Conservation (phyloP, 1,284 basidiomycete species). For the Malassezia yamatoensis region DNA sequence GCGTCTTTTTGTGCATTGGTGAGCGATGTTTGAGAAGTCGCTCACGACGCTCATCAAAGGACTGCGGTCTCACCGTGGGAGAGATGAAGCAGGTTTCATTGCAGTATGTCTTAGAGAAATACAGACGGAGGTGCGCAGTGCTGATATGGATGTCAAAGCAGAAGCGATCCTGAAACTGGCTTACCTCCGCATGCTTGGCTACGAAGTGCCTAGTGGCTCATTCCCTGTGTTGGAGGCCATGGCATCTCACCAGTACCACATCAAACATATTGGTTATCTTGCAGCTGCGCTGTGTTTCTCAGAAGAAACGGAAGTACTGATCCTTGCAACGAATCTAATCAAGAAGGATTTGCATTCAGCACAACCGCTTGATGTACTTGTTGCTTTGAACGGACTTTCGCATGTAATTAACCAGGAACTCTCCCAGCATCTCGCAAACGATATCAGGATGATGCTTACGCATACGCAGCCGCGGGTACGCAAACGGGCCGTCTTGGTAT, state of each 20-base stretch:
- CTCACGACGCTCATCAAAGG: conserved; percentile 46
- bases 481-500: conserved; percentile 72
- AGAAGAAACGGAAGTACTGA: conserved; percentile 88
- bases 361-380: conserved; percentile 62
- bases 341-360: conserved; percentile 88
- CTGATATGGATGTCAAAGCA: conserved; percentile 94
- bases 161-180: conserved; percentile 89
- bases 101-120: conserved; percentile 60
- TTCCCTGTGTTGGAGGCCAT: conserved; percentile 89
- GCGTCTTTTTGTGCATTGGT: no score
- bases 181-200: conserved; percentile 86
- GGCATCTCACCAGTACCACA: conserved; percentile 79
- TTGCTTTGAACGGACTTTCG: conserved; percentile 76
- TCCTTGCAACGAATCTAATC: conserved; percentile 90
- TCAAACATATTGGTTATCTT: conserved; percentile 92
- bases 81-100: conserved; percentile 50
- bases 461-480: conserved; percentile 75
- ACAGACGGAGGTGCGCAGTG: conserved; percentile 74
- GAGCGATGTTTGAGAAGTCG: conserved; percentile 43
- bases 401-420: conserved; percentile 80
- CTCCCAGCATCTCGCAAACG: conserved; percentile 74
- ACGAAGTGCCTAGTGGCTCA: conserved; percentile 51
- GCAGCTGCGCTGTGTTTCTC: conserved; percentile 86
- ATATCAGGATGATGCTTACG: conserved; percentile 76
- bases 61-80: conserved; percentile 45